phyloP scores from a whole-genome alignment of 768 basidiomycete genomes.

The Dioszegia hungarica region DNA sequence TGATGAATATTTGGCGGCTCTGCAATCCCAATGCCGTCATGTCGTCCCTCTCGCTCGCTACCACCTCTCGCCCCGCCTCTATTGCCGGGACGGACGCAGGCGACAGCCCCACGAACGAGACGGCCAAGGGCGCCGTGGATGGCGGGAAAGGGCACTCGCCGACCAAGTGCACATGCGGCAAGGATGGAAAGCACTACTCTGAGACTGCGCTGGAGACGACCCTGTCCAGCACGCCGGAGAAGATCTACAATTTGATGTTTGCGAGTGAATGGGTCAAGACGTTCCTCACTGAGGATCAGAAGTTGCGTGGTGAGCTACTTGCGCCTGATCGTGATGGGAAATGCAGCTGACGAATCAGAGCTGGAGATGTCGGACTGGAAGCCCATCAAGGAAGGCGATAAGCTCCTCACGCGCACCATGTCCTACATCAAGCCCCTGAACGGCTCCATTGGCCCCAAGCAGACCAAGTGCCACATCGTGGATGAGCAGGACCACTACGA shows the following conservation, averaged over 20 bases:
- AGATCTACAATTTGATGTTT: slow-evolving; percentile 93
- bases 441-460: slow-evolving; percentile 82
- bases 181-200: slow-evolving; percentile 62
- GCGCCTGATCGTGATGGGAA: background rate
- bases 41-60: slow-evolving; percentile 23
- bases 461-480: slow-evolving; percentile 89
- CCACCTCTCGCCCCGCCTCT: slow-evolving; percentile 18
- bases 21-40: slow-evolving; percentile 63
- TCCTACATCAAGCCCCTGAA: slow-evolving; percentile 92
- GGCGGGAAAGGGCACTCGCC: slow-evolving; percentile 35
- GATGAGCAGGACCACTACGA: slow-evolving; percentile 79
- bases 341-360: slow-evolving; percentile 55
- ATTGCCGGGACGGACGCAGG: slow-evolving; percentile 9
- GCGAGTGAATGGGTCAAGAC: slow-evolving; percentile 92
- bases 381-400: slow-evolving; percentile 59
- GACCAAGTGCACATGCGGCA: slow-evolving; percentile 64
- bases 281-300: slow-evolving; percentile 85
- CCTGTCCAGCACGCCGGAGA: slow-evolving; percentile 86
- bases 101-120: background rate
- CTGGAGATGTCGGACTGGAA: slow-evolving; percentile 95
- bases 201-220: slow-evolving; percentile 73
- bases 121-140: too few relatives aligned
- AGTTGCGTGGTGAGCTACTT: slow-evolving; percentile 68
- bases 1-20: slow-evolving; percentile 91
- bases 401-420: slow-evolving; percentile 78